Conservation (phyloP, 805 yeast genomes). For the Ogataea henricii region DNA sequence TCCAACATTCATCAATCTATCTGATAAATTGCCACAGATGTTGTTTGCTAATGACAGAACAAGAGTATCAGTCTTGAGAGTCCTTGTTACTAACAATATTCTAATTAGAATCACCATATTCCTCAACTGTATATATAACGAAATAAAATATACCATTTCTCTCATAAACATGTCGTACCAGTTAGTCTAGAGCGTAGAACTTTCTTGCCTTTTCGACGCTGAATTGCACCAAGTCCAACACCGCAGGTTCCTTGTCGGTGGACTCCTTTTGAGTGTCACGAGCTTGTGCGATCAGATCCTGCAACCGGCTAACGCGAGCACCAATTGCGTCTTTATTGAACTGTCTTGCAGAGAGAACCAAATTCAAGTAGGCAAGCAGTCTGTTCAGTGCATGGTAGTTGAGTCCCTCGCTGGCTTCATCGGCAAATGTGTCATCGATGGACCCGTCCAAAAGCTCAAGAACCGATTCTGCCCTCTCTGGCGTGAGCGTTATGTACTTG, state of each 20-base stretch:
- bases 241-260: not conserved
- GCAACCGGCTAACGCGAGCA: constrained; percentile 5
- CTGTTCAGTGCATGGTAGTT: constrained; percentile 39
- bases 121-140: not conserved
- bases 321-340: constrained; percentile 13
- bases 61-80: too few species aligned
- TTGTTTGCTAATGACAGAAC: not conserved
- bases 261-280: not conserved
- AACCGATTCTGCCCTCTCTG: constrained; percentile 44
- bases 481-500: constrained; percentile 45
- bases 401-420: constrained; percentile 1
- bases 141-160: constrained; percentile 5
- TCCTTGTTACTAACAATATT: constrained; percentile 4
- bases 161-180: not conserved
- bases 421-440: constrained; percentile 39
- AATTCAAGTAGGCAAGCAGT: constrained; percentile 58
- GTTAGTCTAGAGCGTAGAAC: constrained; percentile 10
- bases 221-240: constrained; percentile 22
- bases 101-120: not conserved
- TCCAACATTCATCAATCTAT: constrained; percentile 51
- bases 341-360: constrained; percentile 35
- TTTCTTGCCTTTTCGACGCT: constrained; percentile 24
- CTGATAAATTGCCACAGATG: constrained; percentile 24
- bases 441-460: constrained; percentile 42
- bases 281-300: not conserved